Percentiles rank a stretch among this genome's conserved stretches.
These are phyloP conservation scores for Globisporangium abappressorium DNA, from an alignment of 352 stramenopile genomes.

Conservation along the genomic window DNA sequence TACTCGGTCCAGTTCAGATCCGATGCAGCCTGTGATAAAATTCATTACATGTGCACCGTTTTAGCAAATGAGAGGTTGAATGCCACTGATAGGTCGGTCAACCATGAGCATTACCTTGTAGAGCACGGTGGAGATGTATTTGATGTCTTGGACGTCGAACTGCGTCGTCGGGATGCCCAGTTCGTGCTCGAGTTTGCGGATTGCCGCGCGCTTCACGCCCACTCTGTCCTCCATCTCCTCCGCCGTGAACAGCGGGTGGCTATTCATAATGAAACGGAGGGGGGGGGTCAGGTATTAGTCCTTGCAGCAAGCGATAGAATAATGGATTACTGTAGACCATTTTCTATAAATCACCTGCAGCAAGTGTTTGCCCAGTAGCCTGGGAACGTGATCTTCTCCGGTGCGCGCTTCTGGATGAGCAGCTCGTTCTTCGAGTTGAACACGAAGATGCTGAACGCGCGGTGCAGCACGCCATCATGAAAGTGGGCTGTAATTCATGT, in stretches of 20 bases:
- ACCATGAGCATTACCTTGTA: conserved; percentile 91
- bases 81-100: background rate
- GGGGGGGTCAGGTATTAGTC: background rate
- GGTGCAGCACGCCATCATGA: conserved; percentile 74
- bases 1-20: conserved; percentile 95
- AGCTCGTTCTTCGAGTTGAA: conserved; percentile 87
- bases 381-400: conserved; percentile 99
- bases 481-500: conserved; percentile 30
- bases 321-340: too few species aligned
- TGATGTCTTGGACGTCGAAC: conserved; percentile 87
- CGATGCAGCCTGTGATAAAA: conserved; percentile 43
- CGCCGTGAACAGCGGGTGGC: conserved; percentile 94
- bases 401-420: conserved; percentile 90
- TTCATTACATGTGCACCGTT: too few species aligned
- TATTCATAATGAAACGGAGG: conserved; percentile 15
- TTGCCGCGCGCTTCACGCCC: conserved; percentile 91
- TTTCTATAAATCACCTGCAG: conserved; percentile 61
- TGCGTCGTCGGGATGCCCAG: conserved; percentile 91
- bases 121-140: conserved; percentile 97
- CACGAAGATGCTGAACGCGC: conserved; percentile 84
- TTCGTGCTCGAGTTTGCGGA: conserved; percentile 98
- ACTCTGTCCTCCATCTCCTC: conserved; percentile 81
- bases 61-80: background rate
- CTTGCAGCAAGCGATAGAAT: too few species aligned
- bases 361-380: conserved; percentile 99